Base-by-base conservation (phyloP, 495 filamentous ascomycete species). In the Terfezia boudieri region DNA sequence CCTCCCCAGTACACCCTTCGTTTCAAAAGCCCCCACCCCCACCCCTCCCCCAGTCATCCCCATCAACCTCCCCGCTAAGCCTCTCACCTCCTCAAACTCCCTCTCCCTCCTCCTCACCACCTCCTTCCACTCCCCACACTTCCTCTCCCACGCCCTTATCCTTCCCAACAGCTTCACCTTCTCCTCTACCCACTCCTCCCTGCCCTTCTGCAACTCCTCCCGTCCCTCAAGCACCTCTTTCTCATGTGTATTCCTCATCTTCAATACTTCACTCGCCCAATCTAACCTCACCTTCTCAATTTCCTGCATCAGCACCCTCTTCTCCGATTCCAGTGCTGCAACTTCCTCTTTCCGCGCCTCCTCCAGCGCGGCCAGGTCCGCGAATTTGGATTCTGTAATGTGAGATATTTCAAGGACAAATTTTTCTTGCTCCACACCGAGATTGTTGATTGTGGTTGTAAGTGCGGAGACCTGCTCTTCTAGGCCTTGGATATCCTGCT, bases 1-100 rank as follows among this genome's bases (percentile, higher is more conserved):
- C 62, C 62, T 5, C 54, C 50, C 36, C 61, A 57, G 37, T 56
- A 51, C 56, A 59, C 54, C 8, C 60, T 59, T 36, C 61, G 63
- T 49, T 57, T 59, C 6, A 64, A 61, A 2, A 64, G 56, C 1
- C 53, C 55, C 32, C 50, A 36, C 12, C 55, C 49, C 55, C 50
- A 53, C 49, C 9, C 36, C 43, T 23, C 54, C 58, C 35, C 63
- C 62, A 23, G 50, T 57, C 36, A 52, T 55, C 23, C 57, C 59
- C 36, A 11, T 38, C 20, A 55, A 49, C n/a, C 51, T 37, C 7
- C 64, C 37, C n/a, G 62, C 52, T 41, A 51, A 46, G 17, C 36
- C 55, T 43, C 61, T 36, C 14, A 63, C 58, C 17, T 54, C 55
- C 2, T 43, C 55, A 32, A 63, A 53, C 26, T 63, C 61, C 9